Evolutionary conservation across 2,329 filamentous ascomycete genomes (phyloP), one percentile per base, ranked within the genome.

Genomic region (Dothistroma septosporum): DNA sequence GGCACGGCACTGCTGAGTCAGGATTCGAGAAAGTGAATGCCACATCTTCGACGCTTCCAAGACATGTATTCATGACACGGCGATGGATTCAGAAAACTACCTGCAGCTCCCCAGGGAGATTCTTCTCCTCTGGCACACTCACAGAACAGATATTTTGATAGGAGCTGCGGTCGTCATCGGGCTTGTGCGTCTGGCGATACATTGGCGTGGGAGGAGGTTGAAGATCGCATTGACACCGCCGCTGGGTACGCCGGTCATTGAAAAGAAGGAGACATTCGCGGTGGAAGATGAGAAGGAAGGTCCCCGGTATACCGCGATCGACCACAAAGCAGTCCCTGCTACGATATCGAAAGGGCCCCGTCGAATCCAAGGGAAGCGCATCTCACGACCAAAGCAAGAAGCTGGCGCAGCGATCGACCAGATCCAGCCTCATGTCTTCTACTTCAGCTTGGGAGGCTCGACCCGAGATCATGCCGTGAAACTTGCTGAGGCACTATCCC

Each of bases 371-470:
- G 72, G 72, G 22, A 64, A 62, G 10, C 71, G 67, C 55, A 68
- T 56, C 49, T 19, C 55, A 7, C 70, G 68, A 59, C 50, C 61
- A 48, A 64, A 58, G 48, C 50, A 58, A 19, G 50, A 50, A 32
- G 60, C 59, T 31, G 21, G 21, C 16, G 11, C 55, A 11, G 28
- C 58, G 4, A 56, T 65, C 48, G 64, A 64, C 44, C 57, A 50
- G 19, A 68, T 92, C 58, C 89, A 93, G 72, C 83, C 89, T 2
- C 76, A 96, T 16, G 77, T 97, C 33, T 97, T 97, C 78, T 97
- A 89, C 78, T 93, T 91, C 1, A 96, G 92, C 0, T 80, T 97
- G 59, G 95, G 91, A 2, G 91, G 88, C 2, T 90, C 86, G 33
- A 97, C 92, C 0, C 87, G 93, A 72, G 87, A 85, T 69, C 85